Conservation (phyloP, 352 stramenopile species). For the Pythium aristosporum region DNA sequence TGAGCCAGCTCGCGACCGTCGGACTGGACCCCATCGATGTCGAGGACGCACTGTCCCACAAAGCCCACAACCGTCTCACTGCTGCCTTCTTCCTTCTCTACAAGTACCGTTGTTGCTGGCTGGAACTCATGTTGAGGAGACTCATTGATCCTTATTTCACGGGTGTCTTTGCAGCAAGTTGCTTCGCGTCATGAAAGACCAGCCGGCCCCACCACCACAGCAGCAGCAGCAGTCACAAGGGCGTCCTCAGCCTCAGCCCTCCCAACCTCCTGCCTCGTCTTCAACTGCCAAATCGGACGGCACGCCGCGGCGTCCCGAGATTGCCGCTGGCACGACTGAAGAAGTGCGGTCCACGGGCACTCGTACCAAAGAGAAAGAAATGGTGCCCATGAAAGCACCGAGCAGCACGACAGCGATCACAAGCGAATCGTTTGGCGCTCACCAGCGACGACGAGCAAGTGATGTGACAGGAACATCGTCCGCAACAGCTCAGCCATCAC, state of each 20-base stretch:
- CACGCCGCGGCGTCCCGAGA: slow-evolving; percentile 19
- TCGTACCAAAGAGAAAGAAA: slow-evolving; percentile 21
- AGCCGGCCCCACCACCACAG: neutral
- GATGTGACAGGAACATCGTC: neutral
- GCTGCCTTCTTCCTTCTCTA: slow-evolving; percentile 79
- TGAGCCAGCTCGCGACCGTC: slow-evolving; percentile 50
- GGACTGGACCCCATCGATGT: slow-evolving; percentile 48
- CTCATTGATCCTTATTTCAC: no score
- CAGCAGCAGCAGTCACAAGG: neutral
- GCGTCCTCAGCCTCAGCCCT: neutral
- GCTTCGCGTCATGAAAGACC: slow-evolving; percentile 39
- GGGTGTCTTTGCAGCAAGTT: slow-evolving; percentile 32
- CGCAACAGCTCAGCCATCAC: neutral
- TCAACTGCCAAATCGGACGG: slow-evolving; percentile 14
- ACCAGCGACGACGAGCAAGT: slow-evolving; percentile 13
- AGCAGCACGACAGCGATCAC: slow-evolving; percentile 8
- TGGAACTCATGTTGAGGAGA: neutral
- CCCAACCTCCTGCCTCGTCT: neutral
- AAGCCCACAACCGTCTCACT: slow-evolving; percentile 67
- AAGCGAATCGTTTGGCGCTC: neutral
- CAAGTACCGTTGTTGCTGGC: slow-evolving; percentile 24
- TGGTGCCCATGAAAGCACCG: slow-evolving; percentile 16
- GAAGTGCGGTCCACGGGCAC: slow-evolving; percentile 16
- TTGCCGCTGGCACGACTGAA: neutral
- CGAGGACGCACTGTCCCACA: slow-evolving; percentile 38